These are phyloP conservation scores for Pythium guiyangense DNA, from an alignment of 352 stramenopile genomes.

Conservation along the genomic window DNA sequence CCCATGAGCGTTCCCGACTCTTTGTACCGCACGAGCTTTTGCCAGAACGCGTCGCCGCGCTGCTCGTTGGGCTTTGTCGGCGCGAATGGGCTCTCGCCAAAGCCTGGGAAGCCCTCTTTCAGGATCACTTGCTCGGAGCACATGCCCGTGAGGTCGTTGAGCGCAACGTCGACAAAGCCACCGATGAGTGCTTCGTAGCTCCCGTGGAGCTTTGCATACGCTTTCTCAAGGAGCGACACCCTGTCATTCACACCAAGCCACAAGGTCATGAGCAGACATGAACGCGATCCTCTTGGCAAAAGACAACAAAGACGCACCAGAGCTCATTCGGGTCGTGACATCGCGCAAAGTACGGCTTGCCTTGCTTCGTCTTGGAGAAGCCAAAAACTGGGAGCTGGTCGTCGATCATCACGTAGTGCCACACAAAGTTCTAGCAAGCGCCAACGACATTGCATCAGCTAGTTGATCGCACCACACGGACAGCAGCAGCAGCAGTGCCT, in stretches of 20 bases:
- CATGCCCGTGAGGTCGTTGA: conserved; percentile 90
- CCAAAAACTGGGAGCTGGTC: conserved; percentile 84
- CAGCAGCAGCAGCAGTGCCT: too few relatives aligned
- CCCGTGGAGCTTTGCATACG: conserved; percentile 90
- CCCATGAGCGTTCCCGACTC: conserved; percentile 87
- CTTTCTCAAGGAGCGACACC: conserved; percentile 89
- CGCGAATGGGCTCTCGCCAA: conserved; percentile 62
- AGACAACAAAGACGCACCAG: conserved; percentile 42
- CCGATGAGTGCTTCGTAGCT: conserved; percentile 88
- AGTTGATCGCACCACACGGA: too few relatives aligned
- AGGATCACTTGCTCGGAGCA: conserved; percentile 87
- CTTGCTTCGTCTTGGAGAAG: conserved; percentile 72
- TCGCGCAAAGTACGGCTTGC: conserved; percentile 79
- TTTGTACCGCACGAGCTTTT: conserved; percentile 75
- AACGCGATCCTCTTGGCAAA: neutral
- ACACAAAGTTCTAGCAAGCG: conserved; percentile 69
- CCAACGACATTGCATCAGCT: neutral
- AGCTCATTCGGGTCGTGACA: conserved; percentile 85
- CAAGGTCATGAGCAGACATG: neutral
- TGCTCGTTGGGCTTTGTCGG: conserved; percentile 34
- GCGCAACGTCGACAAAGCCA: conserved; percentile 85
- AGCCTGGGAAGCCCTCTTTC: conserved; percentile 72
- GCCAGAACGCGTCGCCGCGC: conserved; percentile 71
- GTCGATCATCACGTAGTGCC: conserved; percentile 92
- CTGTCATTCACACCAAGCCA: conserved; percentile 15